Base-by-base conservation (phyloP, 805 yeast species). In the Yarrowia hollandica region DNA sequence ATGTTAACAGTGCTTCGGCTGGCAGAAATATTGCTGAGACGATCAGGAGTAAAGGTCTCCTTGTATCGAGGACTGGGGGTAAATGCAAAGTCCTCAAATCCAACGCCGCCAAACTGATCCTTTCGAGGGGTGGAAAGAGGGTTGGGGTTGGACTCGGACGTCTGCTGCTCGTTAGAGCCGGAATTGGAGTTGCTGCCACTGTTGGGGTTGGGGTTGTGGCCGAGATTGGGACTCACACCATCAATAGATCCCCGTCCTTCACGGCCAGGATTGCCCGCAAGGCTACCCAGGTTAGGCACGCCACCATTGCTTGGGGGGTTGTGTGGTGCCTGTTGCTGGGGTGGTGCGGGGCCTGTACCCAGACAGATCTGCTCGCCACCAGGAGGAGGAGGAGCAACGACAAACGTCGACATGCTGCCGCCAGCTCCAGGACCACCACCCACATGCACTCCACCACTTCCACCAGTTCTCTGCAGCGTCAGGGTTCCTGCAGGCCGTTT, bases 21-120 rank as follows among this genome's bases (percentile, higher is more conserved):
- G 10, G 58, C 58, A 9, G 58, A 52, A 25, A 52, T 52, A 28
- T 52, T 52, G 44, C 35, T 26, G 19, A 52, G 58, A 15, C 58
- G 44, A 18, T 52, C 58, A 14, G 58, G 58, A 9, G 58, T 52
- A 15, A 52, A 52, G 26, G 58, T 33, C 30, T 48, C 55, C 39
- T 48, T 48, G 55, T 31, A 48, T 21, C 55, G 38, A 10, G 38
- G 55, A 16, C 39, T 33, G 9, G 55, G 55, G 16, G 55, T 33
- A 30, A 48, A 48, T 21, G 55, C 55, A 48, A 48, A 48, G 55
- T 48, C 55, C 25, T 48, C 55, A 12, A 48, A 48, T 11, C 55
- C 55, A 5, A 48, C 55, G 14, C 55, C 55, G 7, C 55, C 55
- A 33, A 48, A 48, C 30, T 48, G 55, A 30, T 48, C 55, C 25